A percentile compares a stretch with the other conserved stretches of the same genome.
Conservation (phyloP, 2,329 filamentous ascomycete species). For the Massarina eburnea region DNA sequence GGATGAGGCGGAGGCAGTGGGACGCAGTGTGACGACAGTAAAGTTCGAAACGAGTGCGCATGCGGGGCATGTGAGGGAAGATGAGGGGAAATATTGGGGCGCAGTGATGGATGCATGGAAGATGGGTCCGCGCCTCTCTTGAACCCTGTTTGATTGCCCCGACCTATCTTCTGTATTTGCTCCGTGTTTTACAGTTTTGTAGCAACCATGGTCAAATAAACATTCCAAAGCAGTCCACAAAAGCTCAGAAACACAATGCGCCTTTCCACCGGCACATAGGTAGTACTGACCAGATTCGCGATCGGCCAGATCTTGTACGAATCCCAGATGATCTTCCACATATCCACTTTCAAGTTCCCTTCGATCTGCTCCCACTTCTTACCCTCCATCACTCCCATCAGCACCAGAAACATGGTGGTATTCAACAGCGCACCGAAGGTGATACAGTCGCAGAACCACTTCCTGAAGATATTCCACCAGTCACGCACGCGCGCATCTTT, state of each 20-base stretch:
- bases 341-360: constrained; percentile 36
- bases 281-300: constrained; percentile 71
- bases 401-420: constrained; percentile 64
- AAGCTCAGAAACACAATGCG: constrained; percentile 71
- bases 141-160: too few species aligned
- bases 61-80: constrained; percentile 62
- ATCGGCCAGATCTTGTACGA: constrained; percentile 74
- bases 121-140: constrained; percentile 10
- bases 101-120: constrained; percentile 38
- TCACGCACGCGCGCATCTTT: constrained; percentile 35
- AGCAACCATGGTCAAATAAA: constrained; percentile 70
- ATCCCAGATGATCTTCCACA: constrained; percentile 51
- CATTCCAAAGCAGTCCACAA: constrained; percentile 72
- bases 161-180: not conserved
- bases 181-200: constrained; percentile 25
- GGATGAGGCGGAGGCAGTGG: constrained; percentile 49
- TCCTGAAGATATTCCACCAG: constrained; percentile 64
- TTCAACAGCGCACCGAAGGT: constrained; percentile 66
- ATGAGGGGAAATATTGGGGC: constrained; percentile 61
- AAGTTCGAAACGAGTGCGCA: constrained; percentile 62
- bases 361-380: constrained; percentile 34
- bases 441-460: constrained; percentile 67
- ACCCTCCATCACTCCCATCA: constrained; percentile 56
- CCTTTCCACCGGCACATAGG: constrained; percentile 67
- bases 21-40: constrained; percentile 54